phyloP scores from a whole-genome alignment of 192 early-diverging fungal species.

The Allomyces macrogynus region DNA sequence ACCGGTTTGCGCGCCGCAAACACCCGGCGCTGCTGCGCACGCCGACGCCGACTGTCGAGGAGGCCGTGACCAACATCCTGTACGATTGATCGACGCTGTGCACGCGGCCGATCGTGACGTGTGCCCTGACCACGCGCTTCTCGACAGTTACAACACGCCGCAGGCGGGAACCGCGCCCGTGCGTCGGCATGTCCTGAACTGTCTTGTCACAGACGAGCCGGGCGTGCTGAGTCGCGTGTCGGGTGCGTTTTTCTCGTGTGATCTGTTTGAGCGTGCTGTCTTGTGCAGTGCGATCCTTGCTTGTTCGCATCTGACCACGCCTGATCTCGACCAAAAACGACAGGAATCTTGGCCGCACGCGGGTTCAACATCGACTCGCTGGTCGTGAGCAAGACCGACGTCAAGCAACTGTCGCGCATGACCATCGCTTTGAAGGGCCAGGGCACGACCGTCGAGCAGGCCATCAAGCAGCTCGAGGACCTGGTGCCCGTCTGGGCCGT shows the following conservation, averaged over 20 bases:
- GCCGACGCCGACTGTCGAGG: conserved; percentile 55
- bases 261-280: too few relatives aligned
- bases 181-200: conserved; percentile 79
- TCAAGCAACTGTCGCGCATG: conserved; percentile 78
- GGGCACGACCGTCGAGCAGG: conserved; percentile 68
- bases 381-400: conserved; percentile 90
- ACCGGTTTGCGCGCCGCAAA: not conserved
- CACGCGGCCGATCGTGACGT: too few relatives aligned
- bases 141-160: conserved; percentile 47
- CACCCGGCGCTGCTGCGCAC: not conserved
- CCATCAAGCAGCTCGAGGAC: conserved; percentile 82
- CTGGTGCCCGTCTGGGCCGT: conserved; percentile 96
- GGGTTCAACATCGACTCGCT: conserved; percentile 96
- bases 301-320: not conserved
- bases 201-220: conserved; percentile 83
- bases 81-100: conserved; percentile 16
- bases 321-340: too few relatives aligned
- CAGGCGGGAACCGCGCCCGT: conserved; percentile 19
- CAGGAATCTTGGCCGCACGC: conserved; percentile 65
- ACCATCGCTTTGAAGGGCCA: conserved; percentile 86
- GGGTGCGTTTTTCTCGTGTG: conserved; percentile 17
- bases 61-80: conserved; percentile 91
- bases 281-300: too few relatives aligned
- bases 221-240: conserved; percentile 59
- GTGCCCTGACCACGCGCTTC: too few relatives aligned